Evolutionary conservation across 2,329 filamentous ascomycete genomes (phyloP).

Genomic region (Phaeosphaeriaceae sp.): DNA sequence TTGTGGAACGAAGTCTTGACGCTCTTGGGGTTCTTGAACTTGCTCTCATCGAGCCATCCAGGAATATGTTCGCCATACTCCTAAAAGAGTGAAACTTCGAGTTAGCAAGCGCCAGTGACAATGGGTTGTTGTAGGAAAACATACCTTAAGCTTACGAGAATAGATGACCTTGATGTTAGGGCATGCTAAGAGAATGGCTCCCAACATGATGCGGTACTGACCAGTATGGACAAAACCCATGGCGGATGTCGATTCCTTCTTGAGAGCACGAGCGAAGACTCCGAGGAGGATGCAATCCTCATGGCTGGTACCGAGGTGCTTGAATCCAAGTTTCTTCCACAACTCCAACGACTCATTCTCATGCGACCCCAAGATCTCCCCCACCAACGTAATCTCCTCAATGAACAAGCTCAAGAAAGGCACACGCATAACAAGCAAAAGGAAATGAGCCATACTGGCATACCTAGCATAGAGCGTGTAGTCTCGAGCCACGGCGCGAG

Average conservation of each 20-base stretch:
- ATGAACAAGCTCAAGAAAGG: neutral
- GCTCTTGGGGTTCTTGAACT: slow-evolving; percentile 4
- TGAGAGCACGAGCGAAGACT: no score
- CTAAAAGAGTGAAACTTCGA: neutral
- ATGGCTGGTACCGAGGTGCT: no score
- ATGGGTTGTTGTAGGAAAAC: neutral
- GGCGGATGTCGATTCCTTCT: slow-evolving; percentile 2
- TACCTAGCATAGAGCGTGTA: slow-evolving; percentile 4
- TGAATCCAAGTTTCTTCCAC: no score
- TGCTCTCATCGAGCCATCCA: slow-evolving; percentile 8
- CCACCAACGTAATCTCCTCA: slow-evolving; percentile 11
- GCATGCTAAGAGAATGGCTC: neutral
- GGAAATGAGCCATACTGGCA: slow-evolving; percentile 6
- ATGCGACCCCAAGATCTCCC: slow-evolving; percentile 12
- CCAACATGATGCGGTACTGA: slow-evolving; percentile 17
- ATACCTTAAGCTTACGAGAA: slow-evolving; percentile 18
- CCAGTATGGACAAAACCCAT: slow-evolving; percentile 16
- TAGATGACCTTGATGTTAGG: slow-evolving; percentile 14
- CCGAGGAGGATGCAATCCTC: no score
- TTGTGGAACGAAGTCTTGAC: slow-evolving; percentile 13
- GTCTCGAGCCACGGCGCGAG: neutral
- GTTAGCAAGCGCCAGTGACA: no score
- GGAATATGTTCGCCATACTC: slow-evolving; percentile 25
- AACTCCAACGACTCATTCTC: slow-evolving; percentile 16
- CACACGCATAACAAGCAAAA: neutral